Percentiles rank a stretch among this genome's conserved stretches.
Evolutionary conservation across 2,329 filamentous ascomycete genomes (phyloP).

Genomic region (Exophiala bonariae): DNA sequence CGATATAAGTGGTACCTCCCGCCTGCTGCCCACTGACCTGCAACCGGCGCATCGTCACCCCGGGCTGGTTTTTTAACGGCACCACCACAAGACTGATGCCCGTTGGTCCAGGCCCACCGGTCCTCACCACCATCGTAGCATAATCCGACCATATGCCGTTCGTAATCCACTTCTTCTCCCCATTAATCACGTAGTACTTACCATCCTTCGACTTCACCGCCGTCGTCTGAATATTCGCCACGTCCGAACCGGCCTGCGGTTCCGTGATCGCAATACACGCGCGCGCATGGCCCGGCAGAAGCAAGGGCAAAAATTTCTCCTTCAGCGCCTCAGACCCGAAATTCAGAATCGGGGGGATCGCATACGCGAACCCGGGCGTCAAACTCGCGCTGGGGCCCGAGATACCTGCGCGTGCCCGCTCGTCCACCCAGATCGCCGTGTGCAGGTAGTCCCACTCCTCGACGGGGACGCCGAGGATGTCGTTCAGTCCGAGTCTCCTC

Average conservation of each 20-base stretch:
- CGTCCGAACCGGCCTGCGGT: conserved; percentile 70
- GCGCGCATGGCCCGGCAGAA: conserved; percentile 65
- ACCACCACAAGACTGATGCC: conserved; percentile 69
- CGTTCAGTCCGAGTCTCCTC: conserved; percentile 63
- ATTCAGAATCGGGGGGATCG: conserved; percentile 66
- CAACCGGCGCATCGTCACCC: conserved; percentile 66
- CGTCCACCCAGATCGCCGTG: conserved; percentile 67
- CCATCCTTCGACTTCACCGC: conserved; percentile 49
- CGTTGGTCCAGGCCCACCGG: conserved; percentile 58
- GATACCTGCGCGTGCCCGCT: conserved; percentile 67
- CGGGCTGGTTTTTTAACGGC: conserved; percentile 63
- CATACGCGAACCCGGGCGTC: conserved; percentile 70
- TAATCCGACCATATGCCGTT: conserved; percentile 71
- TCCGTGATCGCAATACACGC: conserved; percentile 77
- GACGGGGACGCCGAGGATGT: conserved; percentile 65
- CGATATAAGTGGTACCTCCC: conserved; percentile 71
- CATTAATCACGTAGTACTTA: conserved; percentile 66
- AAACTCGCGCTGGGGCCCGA: conserved; percentile 57
- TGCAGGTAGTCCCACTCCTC: conserved; percentile 74
- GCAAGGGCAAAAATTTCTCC: conserved; percentile 64
- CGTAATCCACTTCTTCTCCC: conserved; percentile 75
- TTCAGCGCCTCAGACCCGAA: conserved; percentile 63
- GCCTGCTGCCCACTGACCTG: conserved; percentile 64
- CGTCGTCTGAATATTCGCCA: conserved; percentile 52
- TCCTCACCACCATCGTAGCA: conserved; percentile 70